Percentiles rank a stretch among this genome's conserved stretches.
Conservation (phyloP, 140 eudicot genomes). For the Anethum foeniculum region DNA sequence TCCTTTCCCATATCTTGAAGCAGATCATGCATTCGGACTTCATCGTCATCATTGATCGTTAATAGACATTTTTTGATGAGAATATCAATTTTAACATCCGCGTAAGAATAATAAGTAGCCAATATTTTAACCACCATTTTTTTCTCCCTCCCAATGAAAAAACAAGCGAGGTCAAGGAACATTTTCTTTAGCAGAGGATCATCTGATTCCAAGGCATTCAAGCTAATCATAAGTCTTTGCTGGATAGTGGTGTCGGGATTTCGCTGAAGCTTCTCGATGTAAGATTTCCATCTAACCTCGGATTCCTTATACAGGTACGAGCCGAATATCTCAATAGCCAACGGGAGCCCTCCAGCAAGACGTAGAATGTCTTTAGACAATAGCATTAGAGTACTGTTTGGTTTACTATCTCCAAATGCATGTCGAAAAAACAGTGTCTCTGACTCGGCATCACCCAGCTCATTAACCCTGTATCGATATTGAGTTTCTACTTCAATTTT, state of each 20-base stretch:
- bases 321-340: not conserved
- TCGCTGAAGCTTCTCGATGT: not conserved
- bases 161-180: too few species aligned
- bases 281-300: not conserved
- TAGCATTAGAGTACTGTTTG: not conserved
- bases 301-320: not conserved
- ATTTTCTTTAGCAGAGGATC: too few species aligned
- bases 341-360: not conserved
- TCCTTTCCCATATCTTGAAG: conserved; percentile 17
- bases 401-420: not conserved
- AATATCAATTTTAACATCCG: not conserved
- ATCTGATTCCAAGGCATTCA: too few species aligned
- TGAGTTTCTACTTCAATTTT: not conserved
- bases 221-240: too few species aligned
- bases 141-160: not conserved
- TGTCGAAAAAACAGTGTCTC: not conserved
- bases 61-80: not conserved
- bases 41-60: not conserved
- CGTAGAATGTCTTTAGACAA: not conserved
- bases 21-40: not conserved
- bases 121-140: not conserved
- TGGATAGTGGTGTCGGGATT: not conserved
- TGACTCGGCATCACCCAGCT: not conserved
- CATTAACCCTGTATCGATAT: not conserved
- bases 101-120: not conserved